Conservation (phyloP, 306 rosid species). For the Betula pendula region DNA sequence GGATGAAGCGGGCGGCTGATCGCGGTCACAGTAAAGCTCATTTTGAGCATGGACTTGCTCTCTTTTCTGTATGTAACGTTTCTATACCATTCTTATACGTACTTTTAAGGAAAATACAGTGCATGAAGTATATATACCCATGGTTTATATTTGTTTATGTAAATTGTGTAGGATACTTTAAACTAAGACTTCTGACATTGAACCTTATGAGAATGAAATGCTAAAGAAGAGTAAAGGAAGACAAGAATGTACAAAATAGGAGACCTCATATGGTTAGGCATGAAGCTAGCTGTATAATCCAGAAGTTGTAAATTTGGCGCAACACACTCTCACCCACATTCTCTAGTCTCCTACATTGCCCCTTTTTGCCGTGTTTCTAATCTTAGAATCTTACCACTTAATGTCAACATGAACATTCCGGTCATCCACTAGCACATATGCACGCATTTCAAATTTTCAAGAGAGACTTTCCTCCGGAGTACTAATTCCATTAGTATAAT, state of each 20-base stretch:
- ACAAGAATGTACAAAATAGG: background rate
- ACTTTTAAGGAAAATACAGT: too few species aligned
- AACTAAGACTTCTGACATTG: background rate
- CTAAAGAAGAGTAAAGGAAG: background rate
- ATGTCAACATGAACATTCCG: background rate
- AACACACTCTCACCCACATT: background rate
- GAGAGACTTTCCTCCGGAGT: background rate
- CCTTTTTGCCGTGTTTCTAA: background rate
- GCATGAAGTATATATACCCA: too few species aligned
- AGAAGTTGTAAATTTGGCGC: background rate
- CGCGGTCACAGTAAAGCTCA: conserved; percentile 83
- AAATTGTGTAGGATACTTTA: background rate
- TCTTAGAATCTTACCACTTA: background rate
- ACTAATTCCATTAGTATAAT: background rate
- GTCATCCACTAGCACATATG: background rate
- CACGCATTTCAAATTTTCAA: background rate
- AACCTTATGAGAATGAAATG: conserved; percentile 1
- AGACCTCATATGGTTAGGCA: background rate
- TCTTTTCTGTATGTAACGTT: conserved; percentile 62
- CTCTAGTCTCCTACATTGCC: background rate
- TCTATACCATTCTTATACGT: background rate
- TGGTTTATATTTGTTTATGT: too few species aligned
- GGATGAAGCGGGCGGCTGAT: conserved; percentile 97
- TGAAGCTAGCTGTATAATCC: background rate
- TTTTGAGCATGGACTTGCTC: conserved; percentile 78